Evolutionary conservation across 2,329 filamentous ascomycete genomes (phyloP).

Genomic region (Lachnellula arida): DNA sequence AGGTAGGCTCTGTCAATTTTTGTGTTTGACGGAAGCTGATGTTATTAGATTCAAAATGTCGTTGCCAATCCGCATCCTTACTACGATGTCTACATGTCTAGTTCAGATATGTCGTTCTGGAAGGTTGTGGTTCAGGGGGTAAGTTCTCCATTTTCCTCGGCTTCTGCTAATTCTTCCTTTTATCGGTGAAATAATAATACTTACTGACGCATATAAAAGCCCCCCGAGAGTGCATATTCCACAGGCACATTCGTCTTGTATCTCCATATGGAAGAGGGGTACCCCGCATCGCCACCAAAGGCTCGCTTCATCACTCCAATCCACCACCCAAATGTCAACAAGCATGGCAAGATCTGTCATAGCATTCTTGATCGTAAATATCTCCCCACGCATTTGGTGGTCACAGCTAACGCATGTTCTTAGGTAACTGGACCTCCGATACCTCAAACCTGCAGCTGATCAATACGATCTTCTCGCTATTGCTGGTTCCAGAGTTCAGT

Average conservation of each 20-base stretch:
- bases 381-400: background rate
- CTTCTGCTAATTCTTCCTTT: background rate
- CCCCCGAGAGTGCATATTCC: constrained; percentile 7
- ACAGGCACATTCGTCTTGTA: constrained; percentile 8
- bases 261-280: constrained; percentile 9
- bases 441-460: constrained; percentile 8
- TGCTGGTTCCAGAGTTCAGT: constrained; percentile 9
- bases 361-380: constrained; percentile 6
- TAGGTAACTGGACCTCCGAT: constrained; percentile 10
- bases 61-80: constrained; percentile 7
- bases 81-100: constrained; percentile 9
- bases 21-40: background rate
- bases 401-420: background rate
- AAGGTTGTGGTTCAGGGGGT: constrained; percentile 12
- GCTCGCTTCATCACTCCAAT: constrained; percentile 10
- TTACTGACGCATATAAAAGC: background rate
- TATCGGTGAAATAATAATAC: too few relatives aligned
- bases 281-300: constrained; percentile 5
- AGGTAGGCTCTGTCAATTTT: background rate
- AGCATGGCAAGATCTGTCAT: constrained; percentile 11
- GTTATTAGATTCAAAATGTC: background rate
- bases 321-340: constrained; percentile 12
- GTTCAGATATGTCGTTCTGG: constrained; percentile 12
- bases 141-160: background rate
- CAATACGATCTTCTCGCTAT: constrained; percentile 8